Base-by-base conservation (phyloP, 805 yeast genomes). In the Saturnispora diversa region DNA sequence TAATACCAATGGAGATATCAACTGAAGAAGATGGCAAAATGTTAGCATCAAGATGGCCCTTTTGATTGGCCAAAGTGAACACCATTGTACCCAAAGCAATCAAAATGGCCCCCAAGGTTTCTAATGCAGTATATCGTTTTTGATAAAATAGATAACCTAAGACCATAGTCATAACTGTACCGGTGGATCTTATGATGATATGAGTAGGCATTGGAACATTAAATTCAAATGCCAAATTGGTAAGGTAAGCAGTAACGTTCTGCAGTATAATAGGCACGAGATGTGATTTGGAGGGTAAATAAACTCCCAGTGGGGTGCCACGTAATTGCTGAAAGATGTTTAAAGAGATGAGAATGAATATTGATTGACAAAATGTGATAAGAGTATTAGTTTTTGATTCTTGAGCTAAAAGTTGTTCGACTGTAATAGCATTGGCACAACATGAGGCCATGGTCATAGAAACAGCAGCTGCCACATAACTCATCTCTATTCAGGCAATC, bases 161-260 rank as follows among this genome's bases (percentile, higher is more conserved):
- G 0, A 69, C 23, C 77, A 83, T 70, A 0, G 83, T 75, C 13
- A 78, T 57, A 6, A 77, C 73, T 0, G 84, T 72, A 1, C 83
- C 76, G 5, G 80, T 70, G 10, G 85, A 77, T 38, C 87, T 56
- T 48, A 80, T 65, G 6, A 80, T 70, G 20, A 80, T 80, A 52
- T 81, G 86, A 21, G 79, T 56, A 0, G 88, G 85, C 16, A 82
- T 70, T 3, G 81, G 70, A 21, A 83, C 64, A 27, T 75, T 66
- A 54, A 62, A 77, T 13, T 61, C 65, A 60, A 77, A 76, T 0
- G 71, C 86, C 38, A 59, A 53, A 51, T 83, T 83, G 52, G 76
- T 80, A 25, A 77, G 56, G 8, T 70, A 58, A 1, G 80, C 69
- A 8, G 74, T 62, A 5, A 64, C 34, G 49, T 74, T 77, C 52